A percentile compares a stretch with the other conserved stretches of the same genome.
Conservation (phyloP, 2,329 filamentous ascomycete species). For the Talaromyces sp. region DNA sequence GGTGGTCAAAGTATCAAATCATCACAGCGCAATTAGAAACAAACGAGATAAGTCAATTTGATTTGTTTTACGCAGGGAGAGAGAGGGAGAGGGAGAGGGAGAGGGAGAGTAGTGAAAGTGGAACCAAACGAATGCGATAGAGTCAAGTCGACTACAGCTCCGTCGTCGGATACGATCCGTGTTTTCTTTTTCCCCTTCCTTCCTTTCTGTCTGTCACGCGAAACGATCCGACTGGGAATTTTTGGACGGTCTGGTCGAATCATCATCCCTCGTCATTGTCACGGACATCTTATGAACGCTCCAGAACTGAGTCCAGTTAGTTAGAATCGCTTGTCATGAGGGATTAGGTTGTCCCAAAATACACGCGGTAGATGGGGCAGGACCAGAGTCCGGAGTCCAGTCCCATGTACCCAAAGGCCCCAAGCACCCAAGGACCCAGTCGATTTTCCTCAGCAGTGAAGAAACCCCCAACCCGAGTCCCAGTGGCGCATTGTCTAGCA, state of each 20-base stretch:
- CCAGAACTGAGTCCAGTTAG: background rate
- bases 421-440: constrained; percentile 5
- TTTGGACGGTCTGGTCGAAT: background rate
- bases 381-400: background rate
- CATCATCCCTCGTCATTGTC: constrained; percentile 4
- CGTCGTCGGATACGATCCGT: background rate
- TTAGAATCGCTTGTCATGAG: constrained; percentile 1
- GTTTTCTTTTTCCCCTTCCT: constrained; percentile 4
- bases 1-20: background rate
- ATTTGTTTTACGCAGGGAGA: background rate
- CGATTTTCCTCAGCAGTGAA: constrained; percentile 6
- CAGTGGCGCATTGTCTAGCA: constrained; percentile 2
- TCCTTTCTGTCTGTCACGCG: constrained; percentile 1
- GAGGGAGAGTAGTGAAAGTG: background rate
- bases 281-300: background rate
- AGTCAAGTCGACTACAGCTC: background rate
- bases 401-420: constrained; percentile 1
- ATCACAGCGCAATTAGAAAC: background rate
- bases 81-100: too few relatives aligned
- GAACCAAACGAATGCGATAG: constrained; percentile 3
- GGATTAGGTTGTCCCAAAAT: constrained; percentile 2
- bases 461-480: constrained; percentile 8
- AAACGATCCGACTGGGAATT: background rate
- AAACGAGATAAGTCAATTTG: background rate
- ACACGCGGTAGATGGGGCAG: constrained; percentile 5